Evolutionary conservation across 768 basidiomycete genomes (phyloP).

Genomic region (Pleurotus pulmonarius): DNA sequence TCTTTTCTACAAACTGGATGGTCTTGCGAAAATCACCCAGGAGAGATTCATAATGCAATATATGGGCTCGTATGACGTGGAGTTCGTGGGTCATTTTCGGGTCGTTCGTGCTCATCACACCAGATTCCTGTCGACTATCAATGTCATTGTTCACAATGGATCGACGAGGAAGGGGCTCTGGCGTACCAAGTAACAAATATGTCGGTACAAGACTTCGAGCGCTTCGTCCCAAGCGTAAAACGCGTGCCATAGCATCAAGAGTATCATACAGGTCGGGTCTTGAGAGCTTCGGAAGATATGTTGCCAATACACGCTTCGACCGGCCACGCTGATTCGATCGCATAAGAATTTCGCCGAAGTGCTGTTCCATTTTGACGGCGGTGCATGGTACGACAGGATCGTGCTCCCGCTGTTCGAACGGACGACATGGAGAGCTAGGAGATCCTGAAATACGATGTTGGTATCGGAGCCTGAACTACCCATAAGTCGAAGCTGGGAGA

Average conservation of each 20-base stretch:
- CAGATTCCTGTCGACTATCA: slow-evolving; percentile 35
- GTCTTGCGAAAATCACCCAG: slow-evolving; percentile 51
- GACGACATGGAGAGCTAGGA: slow-evolving; percentile 53
- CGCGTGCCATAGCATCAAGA: slow-evolving; percentile 54
- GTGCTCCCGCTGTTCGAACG: slow-evolving; percentile 34
- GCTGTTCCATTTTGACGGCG: slow-evolving; percentile 24
- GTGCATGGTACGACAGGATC: slow-evolving; percentile 41
- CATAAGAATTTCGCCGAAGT: slow-evolving; percentile 33
- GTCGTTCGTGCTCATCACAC: slow-evolving; percentile 35
- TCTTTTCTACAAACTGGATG: slow-evolving; percentile 44
- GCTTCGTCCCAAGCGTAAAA: slow-evolving; percentile 61
- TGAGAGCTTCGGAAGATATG: slow-evolving; percentile 33
- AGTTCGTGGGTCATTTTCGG: slow-evolving; percentile 47
- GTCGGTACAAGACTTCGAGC: slow-evolving; percentile 45
- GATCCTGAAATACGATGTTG: slow-evolving; percentile 37
- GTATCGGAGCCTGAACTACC: no score
- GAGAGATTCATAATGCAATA: slow-evolving; percentile 51
- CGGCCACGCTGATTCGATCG: slow-evolving; percentile 31
- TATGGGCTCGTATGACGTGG: slow-evolving; percentile 53
- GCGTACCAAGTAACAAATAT: slow-evolving; percentile 45
- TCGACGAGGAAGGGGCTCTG: no score
- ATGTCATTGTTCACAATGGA: neutral
- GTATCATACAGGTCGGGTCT: slow-evolving; percentile 54
- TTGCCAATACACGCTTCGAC: slow-evolving; percentile 43
- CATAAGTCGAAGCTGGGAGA: neutral